A percentile compares a stretch with the other conserved stretches of the same genome.
Conservation (phyloP, 305 asterid species). For the Ilex paraguariensis region DNA sequence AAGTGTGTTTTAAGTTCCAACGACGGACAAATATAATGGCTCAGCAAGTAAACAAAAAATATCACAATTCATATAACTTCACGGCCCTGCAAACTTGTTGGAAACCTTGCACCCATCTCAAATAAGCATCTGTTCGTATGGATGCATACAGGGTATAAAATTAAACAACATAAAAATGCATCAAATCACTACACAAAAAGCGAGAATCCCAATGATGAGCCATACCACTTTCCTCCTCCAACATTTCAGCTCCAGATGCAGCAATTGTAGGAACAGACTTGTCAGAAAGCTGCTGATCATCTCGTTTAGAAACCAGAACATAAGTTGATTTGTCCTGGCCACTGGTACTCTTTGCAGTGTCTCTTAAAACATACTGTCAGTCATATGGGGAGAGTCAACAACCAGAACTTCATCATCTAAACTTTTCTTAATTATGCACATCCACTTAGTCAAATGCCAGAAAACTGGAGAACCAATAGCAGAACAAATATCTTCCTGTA, state of each 20-base stretch:
- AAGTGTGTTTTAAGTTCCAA: no score
- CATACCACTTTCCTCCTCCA: constrained; percentile 56
- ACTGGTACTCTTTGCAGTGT: constrained; percentile 39
- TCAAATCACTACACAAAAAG: background rate
- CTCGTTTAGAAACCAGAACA: constrained; percentile 40
- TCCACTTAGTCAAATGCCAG: constrained; percentile 13
- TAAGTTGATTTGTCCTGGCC: constrained; percentile 59
- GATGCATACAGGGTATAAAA: background rate
- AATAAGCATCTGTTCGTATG: no score
- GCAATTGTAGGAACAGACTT: constrained; percentile 39
- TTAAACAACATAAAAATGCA: background rate
- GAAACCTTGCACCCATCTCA: no score
- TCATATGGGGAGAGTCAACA: constrained; percentile 12
- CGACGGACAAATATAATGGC: no score
- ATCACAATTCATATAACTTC: no score
- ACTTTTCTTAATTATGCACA: constrained; percentile 11
- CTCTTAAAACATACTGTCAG: constrained; percentile 62
- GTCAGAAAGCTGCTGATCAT: constrained; percentile 33
- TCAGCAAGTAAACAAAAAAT: no score
- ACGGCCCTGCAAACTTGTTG: no score
- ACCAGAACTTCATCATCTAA: constrained; percentile 8
- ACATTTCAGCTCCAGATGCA: constrained; percentile 32
- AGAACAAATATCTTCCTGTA: no score
- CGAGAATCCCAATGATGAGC: no score
- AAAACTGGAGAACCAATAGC: background rate